phyloP scores from a whole-genome alignment of 345 rosid species.

The Eucalyptus brandiana region DNA sequence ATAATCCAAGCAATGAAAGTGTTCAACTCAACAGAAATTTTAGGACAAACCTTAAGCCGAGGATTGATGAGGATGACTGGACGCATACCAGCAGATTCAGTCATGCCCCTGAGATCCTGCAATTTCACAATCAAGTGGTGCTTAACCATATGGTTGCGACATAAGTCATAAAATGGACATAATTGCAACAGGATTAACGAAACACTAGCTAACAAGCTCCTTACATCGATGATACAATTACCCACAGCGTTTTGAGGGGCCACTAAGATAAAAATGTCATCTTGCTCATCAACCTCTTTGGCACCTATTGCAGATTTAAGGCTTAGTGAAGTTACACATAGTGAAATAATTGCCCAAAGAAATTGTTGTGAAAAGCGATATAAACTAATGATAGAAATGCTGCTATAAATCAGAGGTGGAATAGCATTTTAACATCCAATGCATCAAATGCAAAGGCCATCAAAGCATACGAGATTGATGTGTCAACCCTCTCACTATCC shows the following conservation, averaged over 20 bases:
- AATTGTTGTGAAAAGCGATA: background rate
- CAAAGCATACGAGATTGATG: background rate
- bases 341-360: background rate
- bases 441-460: background rate
- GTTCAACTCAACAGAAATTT: background rate
- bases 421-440: background rate
- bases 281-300: conserved; percentile 74
- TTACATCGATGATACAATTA: conserved; percentile 87
- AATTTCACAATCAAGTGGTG: background rate
- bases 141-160: background rate
- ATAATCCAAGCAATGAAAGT: background rate
- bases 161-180: background rate
- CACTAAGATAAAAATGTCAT: conserved; percentile 81
- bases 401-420: background rate
- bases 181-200: background rate
- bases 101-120: conserved; percentile 91
- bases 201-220: conserved; percentile 1
- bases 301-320: conserved; percentile 31
- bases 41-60: conserved; percentile 53
- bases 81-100: conserved; percentile 75
- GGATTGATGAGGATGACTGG: conserved; percentile 91
- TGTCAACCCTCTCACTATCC: background rate
- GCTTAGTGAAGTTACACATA: background rate
- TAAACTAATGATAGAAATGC: background rate
- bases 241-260: conserved; percentile 99